These are phyloP conservation scores for Lachnellula cervina DNA, from an alignment of 2,329 filamentous ascomycete genomes.

Conservation along the genomic window DNA sequence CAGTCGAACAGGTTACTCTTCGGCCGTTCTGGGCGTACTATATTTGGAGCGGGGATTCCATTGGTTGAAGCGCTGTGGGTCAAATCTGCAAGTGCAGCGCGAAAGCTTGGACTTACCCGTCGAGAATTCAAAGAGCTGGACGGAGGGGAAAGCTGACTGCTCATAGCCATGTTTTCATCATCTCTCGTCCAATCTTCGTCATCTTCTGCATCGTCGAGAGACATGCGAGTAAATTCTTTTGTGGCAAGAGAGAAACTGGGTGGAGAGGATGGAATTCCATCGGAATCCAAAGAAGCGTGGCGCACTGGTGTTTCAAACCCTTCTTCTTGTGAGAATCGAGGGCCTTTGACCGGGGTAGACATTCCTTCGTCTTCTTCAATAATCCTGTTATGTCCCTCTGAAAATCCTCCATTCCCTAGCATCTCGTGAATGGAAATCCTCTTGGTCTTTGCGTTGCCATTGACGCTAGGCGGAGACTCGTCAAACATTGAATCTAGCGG, in stretches of 20 bases:
- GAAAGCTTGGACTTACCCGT: slow-evolving; percentile 48
- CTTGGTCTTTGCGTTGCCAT: slow-evolving; percentile 35
- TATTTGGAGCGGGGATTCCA: slow-evolving; percentile 29
- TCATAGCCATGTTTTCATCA: slow-evolving; percentile 47
- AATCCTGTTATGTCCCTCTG: slow-evolving; percentile 52
- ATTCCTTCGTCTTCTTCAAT: slow-evolving; percentile 58
- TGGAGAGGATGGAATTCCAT: slow-evolving; percentile 26
- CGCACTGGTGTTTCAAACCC: slow-evolving; percentile 18
- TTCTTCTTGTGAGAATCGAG: slow-evolving; percentile 16
- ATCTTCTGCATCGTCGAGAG: slow-evolving; percentile 59
- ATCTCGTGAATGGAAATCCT: slow-evolving; percentile 31
- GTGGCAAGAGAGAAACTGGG: slow-evolving; percentile 30
- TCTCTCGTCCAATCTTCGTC: slow-evolving; percentile 59
- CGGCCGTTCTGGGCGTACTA: slow-evolving; percentile 53
- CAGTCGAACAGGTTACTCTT: slow-evolving; percentile 73
- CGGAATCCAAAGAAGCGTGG: slow-evolving; percentile 12
- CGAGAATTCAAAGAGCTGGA: slow-evolving; percentile 48
- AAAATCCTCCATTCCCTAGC: slow-evolving; percentile 40
- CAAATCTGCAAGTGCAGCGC: slow-evolving; percentile 49
- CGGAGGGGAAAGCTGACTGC: slow-evolving; percentile 56
- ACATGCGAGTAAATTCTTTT: slow-evolving; percentile 45
- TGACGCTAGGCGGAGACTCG: slow-evolving; percentile 63
- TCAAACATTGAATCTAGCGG: slow-evolving; percentile 78
- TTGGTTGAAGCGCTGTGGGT: slow-evolving; percentile 42
- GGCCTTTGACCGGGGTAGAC: slow-evolving; percentile 41